A percentile compares a stretch with the other conserved stretches of the same genome.
These are phyloP conservation scores for Globisporangium nodosum DNA, from an alignment of 352 stramenopile genomes.

Conservation along the genomic window DNA sequence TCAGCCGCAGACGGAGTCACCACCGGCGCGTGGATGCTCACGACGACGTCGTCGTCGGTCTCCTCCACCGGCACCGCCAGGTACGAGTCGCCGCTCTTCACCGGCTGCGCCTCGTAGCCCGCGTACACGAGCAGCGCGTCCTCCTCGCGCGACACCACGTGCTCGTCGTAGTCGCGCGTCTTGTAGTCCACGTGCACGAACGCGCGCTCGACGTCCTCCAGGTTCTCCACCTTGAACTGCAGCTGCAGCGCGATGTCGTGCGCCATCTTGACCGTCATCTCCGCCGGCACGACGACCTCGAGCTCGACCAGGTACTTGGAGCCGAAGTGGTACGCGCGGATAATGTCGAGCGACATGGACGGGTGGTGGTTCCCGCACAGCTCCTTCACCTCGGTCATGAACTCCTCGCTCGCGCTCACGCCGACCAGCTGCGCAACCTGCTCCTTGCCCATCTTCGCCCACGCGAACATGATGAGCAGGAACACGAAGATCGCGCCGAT, in stretches of 20 bases:
- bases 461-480: constrained; percentile 91
- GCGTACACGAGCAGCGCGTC: constrained; percentile 47
- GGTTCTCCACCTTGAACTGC: constrained; percentile 91
- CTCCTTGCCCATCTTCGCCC: constrained; percentile 89
- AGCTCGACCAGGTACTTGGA: constrained; percentile 93
- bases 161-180: constrained; percentile 66
- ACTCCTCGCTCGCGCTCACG: constrained; percentile 67
- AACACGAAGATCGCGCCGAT: constrained; percentile 92
- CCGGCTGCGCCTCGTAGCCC: constrained; percentile 16
- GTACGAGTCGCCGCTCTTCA: constrained; percentile 16
- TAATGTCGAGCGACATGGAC: constrained; percentile 84
- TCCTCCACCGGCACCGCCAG: constrained; percentile 10
- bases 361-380: constrained; percentile 71
- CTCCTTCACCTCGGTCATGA: constrained; percentile 85
- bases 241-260: constrained; percentile 94
- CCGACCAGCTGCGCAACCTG: constrained; percentile 85
- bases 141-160: constrained; percentile 47
- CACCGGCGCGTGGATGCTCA: constrained; percentile 5
- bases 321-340: constrained; percentile 92
- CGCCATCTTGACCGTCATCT: constrained; percentile 88
- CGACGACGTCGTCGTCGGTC: not conserved
- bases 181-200: constrained; percentile 96
- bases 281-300: constrained; percentile 88
- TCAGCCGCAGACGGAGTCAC: constrained; percentile 6
- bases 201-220: constrained; percentile 89